These are phyloP conservation scores for Paspalum notatum DNA, from an alignment of 176 grass and related monocot species.

Conservation along the genomic window DNA sequence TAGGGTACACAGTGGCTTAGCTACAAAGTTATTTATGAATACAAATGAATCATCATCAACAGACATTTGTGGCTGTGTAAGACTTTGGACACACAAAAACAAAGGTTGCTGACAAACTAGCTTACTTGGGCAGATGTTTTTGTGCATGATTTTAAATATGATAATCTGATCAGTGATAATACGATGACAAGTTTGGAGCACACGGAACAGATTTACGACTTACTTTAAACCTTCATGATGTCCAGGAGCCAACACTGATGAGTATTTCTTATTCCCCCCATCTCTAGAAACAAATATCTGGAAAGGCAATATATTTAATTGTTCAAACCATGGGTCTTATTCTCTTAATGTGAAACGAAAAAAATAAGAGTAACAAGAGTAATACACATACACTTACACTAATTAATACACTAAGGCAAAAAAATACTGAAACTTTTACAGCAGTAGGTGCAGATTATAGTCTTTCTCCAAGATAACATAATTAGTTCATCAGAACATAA, in stretches of 20 bases:
- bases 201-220: slow-evolving; percentile 40
- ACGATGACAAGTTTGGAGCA: slow-evolving; percentile 15
- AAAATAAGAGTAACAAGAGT: background rate
- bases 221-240: slow-evolving; percentile 95
- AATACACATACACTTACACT: too few species aligned
- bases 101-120: background rate
- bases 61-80: background rate
- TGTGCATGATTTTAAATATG: background rate
- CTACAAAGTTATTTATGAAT: slow-evolving; percentile 7
- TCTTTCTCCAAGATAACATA: background rate
- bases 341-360: background rate
- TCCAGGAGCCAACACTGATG: slow-evolving; percentile 91
- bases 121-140: slow-evolving; percentile 7
- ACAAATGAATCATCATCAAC: background rate
- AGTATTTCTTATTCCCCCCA: slow-evolving; percentile 85
- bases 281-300: slow-evolving; percentile 98
- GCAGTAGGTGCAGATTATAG: background rate
- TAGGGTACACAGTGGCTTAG: background rate
- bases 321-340: background rate
- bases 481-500: background rate
- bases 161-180: background rate
- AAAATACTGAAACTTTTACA: slow-evolving; percentile 4
- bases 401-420: background rate
- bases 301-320: slow-evolving; percentile 13
- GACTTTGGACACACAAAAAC: background rate